Base-by-base conservation (phyloP, 768 basidiomycete species). In the Candolleomyces eurysporus region DNA sequence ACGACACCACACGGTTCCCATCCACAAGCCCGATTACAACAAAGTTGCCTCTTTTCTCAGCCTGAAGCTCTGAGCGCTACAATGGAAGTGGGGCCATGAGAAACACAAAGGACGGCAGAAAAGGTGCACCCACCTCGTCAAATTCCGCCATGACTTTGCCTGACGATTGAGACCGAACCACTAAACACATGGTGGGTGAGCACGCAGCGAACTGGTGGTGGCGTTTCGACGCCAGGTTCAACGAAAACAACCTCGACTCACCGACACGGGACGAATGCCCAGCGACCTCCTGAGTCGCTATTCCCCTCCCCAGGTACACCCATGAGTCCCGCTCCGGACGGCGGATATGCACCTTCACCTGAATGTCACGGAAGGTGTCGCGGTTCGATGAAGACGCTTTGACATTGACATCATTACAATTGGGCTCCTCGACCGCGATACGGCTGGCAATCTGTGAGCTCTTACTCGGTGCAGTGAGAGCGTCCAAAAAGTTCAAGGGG, bases 41-140 rank as follows among this genome's bases (percentile, higher is more conserved):
- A 68, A 94, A 94, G 71, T 92, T 93, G 57, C 92, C 92, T 64
- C 92, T 84, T 74, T 90, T 91, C 74, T 94, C 92, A 17, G 91
- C 91, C 76, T 92, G 90, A 42, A 93, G 74, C 69, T 92, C 87
- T 60, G 84, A 84, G 22, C 78, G 69, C 88, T 90, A 60, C 21
- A 26, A 16, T 5, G 19, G 52, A 50, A 43, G 14, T 17, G 48
- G 53, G 22, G 11, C 13, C 19, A 26, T 63, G 56, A 46, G 22
- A 42, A 11, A 8, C 11, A 7, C 36, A 36, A 57, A 55, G 56
- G 48, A 58, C 55, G 46, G 6, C 2, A 46, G 21, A 58, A 53
- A 55, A 51, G 31, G 21, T 48, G 39, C 13, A 73, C 82, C 63
- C 58, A 88, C 90, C 79, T 92, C 91, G 69, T 80, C 79, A 65